A percentile compares a stretch with the other conserved stretches of the same genome.
Evolutionary conservation across 345 rosid genomes (phyloP).

Genomic region (Moringa oleifera): DNA sequence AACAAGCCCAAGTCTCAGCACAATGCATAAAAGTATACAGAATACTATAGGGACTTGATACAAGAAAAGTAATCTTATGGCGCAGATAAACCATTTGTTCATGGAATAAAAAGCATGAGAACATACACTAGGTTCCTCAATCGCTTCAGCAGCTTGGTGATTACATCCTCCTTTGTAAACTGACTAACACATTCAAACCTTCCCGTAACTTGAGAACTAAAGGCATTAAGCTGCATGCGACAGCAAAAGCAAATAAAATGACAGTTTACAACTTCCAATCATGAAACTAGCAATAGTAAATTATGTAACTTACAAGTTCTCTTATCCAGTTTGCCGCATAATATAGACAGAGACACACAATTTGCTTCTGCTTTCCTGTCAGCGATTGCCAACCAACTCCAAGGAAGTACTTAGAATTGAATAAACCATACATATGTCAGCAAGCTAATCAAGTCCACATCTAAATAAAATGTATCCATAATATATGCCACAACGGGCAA

Average conservation of each 20-base stretch:
- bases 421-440: constrained; percentile 24
- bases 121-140: constrained; percentile 72
- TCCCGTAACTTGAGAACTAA: constrained; percentile 63
- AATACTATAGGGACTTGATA: constrained; percentile 3
- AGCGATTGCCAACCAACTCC: constrained; percentile 51
- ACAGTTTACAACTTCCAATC: constrained; percentile 7
- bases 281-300: constrained; percentile 8
- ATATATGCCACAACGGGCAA: neutral
- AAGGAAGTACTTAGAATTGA: constrained; percentile 51
- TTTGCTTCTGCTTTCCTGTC: constrained; percentile 60
- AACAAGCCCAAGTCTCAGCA: no score
- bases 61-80: constrained; percentile 12
- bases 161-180: constrained; percentile 53
- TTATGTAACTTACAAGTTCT: constrained; percentile 55
- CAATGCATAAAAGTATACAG: neutral
- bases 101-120: constrained; percentile 9
- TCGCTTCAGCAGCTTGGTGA: constrained; percentile 61
- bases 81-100: constrained; percentile 8
- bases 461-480: neutral
- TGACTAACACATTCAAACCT: constrained; percentile 50
- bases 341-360: constrained; percentile 55
- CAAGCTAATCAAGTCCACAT: constrained; percentile 13
- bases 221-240: constrained; percentile 67
- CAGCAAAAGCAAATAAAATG: constrained; percentile 18
- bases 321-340: constrained; percentile 75